These are phyloP conservation scores for Cystofilobasidium macerans DNA, from an alignment of 768 basidiomycete species.

Conservation along the genomic window DNA sequence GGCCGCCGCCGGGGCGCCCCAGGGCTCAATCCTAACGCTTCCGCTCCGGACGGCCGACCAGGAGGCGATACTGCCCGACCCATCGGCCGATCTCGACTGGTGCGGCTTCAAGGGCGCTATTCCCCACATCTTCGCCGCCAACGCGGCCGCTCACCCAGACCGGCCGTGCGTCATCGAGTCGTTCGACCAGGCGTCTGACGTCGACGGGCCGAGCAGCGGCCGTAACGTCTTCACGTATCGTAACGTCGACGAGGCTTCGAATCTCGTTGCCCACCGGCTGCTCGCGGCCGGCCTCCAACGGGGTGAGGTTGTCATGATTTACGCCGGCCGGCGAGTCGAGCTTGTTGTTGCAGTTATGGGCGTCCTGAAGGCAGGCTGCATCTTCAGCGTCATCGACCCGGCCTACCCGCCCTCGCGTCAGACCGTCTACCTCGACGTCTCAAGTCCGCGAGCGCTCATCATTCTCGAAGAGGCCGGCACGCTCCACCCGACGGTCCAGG, in stretches of 20 bases:
- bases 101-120: constrained; percentile 96
- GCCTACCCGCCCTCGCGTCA: constrained; percentile 91
- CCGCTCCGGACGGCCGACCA: constrained; percentile 67
- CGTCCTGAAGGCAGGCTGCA: constrained; percentile 86
- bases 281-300: constrained; percentile 72
- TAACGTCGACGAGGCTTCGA: constrained; percentile 70
- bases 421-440: constrained; percentile 82
- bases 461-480: constrained; percentile 81
- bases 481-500: constrained; percentile 67
- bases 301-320: constrained; percentile 96
- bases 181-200: constrained; percentile 42
- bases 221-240: constrained; percentile 57
- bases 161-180: constrained; percentile 80
- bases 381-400: constrained; percentile 95
- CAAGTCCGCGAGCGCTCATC: constrained; percentile 79
- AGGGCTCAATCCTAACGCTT: constrained; percentile 56
- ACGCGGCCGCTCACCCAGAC: constrained; percentile 68
- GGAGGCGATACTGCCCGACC: constrained; percentile 61
- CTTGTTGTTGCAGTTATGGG: constrained; percentile 96
- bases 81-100: constrained; percentile 83
- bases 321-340: constrained; percentile 90
- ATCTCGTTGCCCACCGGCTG: constrained; percentile 81
- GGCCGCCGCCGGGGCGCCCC: constrained; percentile 44
- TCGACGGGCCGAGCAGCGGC: constrained; percentile 44
- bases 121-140: constrained; percentile 81